phyloP scores from a whole-genome alignment of 169 alveolate species.

The Cryptosporidium sp. region DNA sequence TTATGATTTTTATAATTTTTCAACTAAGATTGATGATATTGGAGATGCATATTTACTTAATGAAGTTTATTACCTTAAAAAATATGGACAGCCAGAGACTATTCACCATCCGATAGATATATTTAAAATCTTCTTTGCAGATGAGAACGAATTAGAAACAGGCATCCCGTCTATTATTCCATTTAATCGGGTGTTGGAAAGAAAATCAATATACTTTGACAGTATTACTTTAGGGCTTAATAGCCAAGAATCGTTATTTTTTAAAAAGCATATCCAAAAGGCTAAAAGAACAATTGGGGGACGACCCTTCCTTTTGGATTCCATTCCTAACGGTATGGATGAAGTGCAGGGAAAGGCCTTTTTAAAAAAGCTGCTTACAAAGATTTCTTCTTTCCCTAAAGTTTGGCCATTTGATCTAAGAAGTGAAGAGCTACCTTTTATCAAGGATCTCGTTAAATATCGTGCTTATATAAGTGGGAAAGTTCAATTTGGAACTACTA shows the following conservation, averaged over 20 bases:
- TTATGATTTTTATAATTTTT: background rate
- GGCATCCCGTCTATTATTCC: constrained; percentile 38
- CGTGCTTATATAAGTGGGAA: constrained; percentile 22
- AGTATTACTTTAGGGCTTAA: background rate
- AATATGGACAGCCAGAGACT: background rate
- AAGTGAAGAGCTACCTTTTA: constrained; percentile 24
- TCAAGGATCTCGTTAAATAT: constrained; percentile 68
- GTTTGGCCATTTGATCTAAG: constrained; percentile 69
- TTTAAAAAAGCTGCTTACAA: constrained; percentile 34
- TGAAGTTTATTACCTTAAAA: constrained; percentile 49
- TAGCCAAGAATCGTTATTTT: constrained; percentile 28
- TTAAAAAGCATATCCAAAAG: constrained; percentile 39
- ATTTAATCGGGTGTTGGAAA: constrained; percentile 44
- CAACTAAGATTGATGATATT: constrained; percentile 12
- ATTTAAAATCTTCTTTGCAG: constrained; percentile 51
- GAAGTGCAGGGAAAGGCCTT: constrained; percentile 6
- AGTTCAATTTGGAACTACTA: constrained; percentile 46
- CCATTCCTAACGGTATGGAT: background rate
- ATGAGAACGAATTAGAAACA: constrained; percentile 36
- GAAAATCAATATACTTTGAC: constrained; percentile 55
- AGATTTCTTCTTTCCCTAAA: constrained; percentile 51
- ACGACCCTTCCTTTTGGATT: background rate
- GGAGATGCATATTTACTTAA: constrained; percentile 55
- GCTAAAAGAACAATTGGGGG: constrained; percentile 25
- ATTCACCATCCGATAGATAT: constrained; percentile 32